A percentile compares a stretch with the other conserved stretches of the same genome.
These are phyloP conservation scores for Filobasidium wieringae DNA, from an alignment of 768 basidiomycete species.

Conservation along the genomic window DNA sequence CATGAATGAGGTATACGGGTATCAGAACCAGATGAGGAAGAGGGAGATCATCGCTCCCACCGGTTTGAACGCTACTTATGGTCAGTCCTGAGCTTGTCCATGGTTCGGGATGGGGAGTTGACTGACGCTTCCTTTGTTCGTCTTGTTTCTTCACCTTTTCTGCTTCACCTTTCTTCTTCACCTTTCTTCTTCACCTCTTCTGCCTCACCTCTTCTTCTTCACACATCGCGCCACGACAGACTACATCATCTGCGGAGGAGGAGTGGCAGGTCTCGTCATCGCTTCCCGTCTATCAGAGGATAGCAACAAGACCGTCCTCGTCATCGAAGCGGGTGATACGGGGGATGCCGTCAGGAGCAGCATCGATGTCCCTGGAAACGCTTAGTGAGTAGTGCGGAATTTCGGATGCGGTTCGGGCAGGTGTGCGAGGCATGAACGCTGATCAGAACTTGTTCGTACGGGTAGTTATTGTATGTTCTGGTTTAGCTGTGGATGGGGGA, in stretches of 20 bases:
- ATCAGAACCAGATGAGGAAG: constrained; percentile 3
- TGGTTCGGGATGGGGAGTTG: too few species aligned
- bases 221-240: constrained; percentile 29
- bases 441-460: background rate
- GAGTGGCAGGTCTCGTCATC: constrained; percentile 45
- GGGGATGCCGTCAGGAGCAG: constrained; percentile 29
- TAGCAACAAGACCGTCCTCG: constrained; percentile 42
- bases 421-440: background rate
- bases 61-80: constrained; percentile 1
- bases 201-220: background rate
- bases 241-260: constrained; percentile 49
- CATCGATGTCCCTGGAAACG: constrained; percentile 35
- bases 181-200: background rate
- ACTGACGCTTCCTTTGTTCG: background rate
- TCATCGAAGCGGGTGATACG: constrained; percentile 39
- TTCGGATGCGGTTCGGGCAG: too few species aligned
- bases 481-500: too few species aligned
- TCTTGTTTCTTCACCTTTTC: background rate
- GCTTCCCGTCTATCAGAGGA: constrained; percentile 46
- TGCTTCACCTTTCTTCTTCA: background rate
- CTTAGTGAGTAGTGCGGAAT: constrained; percentile 12
- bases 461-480: background rate
- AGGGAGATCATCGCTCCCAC: constrained; percentile 4
- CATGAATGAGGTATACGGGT: too few species aligned
- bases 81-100: constrained; percentile 1